Evolutionary conservation across 768 basidiomycete genomes (phyloP).

Genomic region (Xanthoconium purpureum): DNA sequence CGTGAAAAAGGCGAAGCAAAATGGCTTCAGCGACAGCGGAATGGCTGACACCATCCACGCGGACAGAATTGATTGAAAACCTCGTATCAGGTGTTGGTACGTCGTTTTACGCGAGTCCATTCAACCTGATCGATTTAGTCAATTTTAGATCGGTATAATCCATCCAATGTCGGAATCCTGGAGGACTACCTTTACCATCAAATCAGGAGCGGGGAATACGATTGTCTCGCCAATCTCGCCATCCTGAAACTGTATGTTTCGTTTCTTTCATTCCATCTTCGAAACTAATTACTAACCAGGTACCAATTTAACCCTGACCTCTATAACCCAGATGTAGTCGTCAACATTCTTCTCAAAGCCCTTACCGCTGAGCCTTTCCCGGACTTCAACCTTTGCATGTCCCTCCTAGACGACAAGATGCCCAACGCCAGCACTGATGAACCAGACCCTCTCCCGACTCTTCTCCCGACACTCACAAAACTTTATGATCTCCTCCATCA

Average conservation of each 20-base stretch:
- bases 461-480: constrained; percentile 65
- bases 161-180: constrained; percentile 86
- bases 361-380: constrained; percentile 81
- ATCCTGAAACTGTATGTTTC: constrained; percentile 79
- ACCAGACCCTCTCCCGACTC: constrained; percentile 72
- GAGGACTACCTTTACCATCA: constrained; percentile 98
- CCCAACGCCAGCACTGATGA: constrained; percentile 60
- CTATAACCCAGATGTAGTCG: constrained; percentile 88
- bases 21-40: constrained; percentile 43
- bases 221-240: constrained; percentile 92
- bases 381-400: constrained; percentile 93
- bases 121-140: neutral
- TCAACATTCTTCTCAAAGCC: constrained; percentile 93
- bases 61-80: constrained; percentile 85
- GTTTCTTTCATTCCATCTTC: neutral
- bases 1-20: constrained; percentile 5
- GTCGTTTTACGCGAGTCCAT: constrained; percentile 26
- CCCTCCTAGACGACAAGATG: constrained; percentile 79
- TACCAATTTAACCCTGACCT: constrained; percentile 96
- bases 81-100: constrained; percentile 87
- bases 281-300: constrained; percentile 37
- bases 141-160: constrained; percentile 88
- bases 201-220: constrained; percentile 87
- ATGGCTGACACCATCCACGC: constrained; percentile 73
- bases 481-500: constrained; percentile 72